phyloP scores from a whole-genome alignment of 139 green algal species.

The Coccomyxa sp. region DNA sequence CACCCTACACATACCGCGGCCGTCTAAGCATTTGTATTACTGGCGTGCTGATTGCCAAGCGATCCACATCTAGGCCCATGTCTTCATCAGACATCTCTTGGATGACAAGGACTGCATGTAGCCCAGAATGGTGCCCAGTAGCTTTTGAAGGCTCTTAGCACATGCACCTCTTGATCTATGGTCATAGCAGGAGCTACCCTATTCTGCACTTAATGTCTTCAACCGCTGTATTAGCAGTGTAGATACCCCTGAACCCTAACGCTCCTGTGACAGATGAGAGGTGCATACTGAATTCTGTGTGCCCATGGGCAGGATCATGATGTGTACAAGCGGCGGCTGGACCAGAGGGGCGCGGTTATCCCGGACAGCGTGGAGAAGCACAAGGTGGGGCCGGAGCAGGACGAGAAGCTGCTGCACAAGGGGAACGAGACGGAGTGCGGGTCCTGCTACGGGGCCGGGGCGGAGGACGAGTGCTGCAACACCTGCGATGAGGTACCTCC shows the following conservation, averaged over 20 bases:
- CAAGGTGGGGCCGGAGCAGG: constrained; percentile 27
- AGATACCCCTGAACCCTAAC: no score
- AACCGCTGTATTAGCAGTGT: background rate
- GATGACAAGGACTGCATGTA: no score
- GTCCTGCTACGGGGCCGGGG: constrained; percentile 87
- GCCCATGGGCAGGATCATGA: constrained; percentile 65
- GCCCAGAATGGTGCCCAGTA: no score
- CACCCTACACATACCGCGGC: no score
- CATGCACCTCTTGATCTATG: no score
- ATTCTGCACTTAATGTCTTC: background rate
- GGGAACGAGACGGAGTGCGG: constrained; percentile 52
- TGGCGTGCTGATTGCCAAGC: no score
- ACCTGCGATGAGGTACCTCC: constrained; percentile 85
- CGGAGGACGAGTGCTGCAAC: constrained; percentile 84
- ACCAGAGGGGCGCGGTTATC: constrained; percentile 44
- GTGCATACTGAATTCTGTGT: background rate
- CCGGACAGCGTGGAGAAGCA: constrained; percentile 53
- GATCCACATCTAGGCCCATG: no score
- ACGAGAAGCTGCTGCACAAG: constrained; percentile 13
- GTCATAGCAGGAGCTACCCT: no score
- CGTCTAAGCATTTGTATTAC: no score
- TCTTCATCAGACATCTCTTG: no score
- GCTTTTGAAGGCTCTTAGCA: no score
- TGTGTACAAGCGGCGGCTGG: constrained; percentile 73
- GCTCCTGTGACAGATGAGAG: background rate